Conservation (phyloP, 352 stramenopile species). For the Phytopythium oedochilum region DNA sequence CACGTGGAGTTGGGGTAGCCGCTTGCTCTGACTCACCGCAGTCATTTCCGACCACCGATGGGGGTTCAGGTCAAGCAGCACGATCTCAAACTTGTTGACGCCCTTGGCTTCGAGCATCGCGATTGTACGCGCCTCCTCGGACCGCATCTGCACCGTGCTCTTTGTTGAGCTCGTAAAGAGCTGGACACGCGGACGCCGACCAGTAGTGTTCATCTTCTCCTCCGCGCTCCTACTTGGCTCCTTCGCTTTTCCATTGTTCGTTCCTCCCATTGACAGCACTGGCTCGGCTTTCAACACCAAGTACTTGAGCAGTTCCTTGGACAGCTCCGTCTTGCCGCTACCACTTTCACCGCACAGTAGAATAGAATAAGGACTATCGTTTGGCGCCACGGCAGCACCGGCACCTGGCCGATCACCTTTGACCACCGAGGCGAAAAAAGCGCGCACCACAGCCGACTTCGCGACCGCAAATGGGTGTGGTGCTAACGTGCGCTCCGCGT, state of each 20-base stretch:
- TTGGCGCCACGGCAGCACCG: background rate
- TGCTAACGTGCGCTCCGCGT: constrained; percentile 29
- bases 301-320: constrained; percentile 81
- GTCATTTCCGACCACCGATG: constrained; percentile 70
- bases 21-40: constrained; percentile 56
- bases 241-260: background rate
- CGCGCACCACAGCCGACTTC: constrained; percentile 16
- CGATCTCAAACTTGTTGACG: constrained; percentile 58
- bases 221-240: background rate
- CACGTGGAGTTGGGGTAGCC: constrained; percentile 70
- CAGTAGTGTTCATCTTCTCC: background rate
- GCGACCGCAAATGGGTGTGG: constrained; percentile 74
- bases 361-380: constrained; percentile 18
- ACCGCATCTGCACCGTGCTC: constrained; percentile 81
- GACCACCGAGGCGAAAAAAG: background rate
- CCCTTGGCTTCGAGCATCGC: constrained; percentile 71
- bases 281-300: constrained; percentile 51
- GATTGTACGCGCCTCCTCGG: constrained; percentile 65
- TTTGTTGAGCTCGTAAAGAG: constrained; percentile 82
- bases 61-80: constrained; percentile 61
- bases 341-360: constrained; percentile 65
- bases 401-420: background rate
- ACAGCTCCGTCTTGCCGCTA: constrained; percentile 71
- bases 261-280: constrained; percentile 7
- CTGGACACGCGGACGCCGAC: constrained; percentile 32